These are phyloP conservation scores for Heimioporus sp. DNA, from an alignment of 768 basidiomycete genomes.

Conservation along the genomic window DNA sequence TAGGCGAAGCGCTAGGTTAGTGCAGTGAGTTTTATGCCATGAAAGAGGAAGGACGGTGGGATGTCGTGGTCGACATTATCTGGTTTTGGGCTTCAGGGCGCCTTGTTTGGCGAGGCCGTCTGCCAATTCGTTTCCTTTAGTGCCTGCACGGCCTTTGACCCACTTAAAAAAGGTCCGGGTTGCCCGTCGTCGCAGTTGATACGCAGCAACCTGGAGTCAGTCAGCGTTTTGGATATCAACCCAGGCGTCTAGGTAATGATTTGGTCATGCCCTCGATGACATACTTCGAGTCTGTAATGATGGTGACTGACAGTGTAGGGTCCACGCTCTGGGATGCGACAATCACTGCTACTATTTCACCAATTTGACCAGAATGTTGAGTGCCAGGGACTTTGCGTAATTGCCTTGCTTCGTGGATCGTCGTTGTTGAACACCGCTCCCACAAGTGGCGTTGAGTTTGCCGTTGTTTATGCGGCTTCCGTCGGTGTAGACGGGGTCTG, in stretches of 20 bases:
- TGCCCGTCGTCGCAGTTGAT: constrained; percentile 5
- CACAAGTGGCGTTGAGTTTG: too few relatives aligned
- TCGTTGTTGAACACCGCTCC: too few relatives aligned
- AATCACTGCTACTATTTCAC: too few relatives aligned
- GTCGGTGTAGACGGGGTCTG: too few relatives aligned
- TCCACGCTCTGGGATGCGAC: too few relatives aligned
- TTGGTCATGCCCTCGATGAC: constrained; percentile 10
- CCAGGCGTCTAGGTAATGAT: constrained; percentile 8
- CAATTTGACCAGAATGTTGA: too few relatives aligned
- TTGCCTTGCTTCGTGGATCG: too few relatives aligned
- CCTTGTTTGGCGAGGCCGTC: constrained; percentile 20
- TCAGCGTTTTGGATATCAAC: constrained; percentile 15
- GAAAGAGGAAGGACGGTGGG: neutral
- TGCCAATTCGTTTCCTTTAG: constrained; percentile 21
- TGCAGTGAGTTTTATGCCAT: constrained; percentile 10
- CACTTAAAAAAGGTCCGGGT: constrained; percentile 21
- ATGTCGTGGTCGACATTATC: constrained; percentile 2
- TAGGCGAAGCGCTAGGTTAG: constrained; percentile 20
- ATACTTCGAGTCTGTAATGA: neutral
- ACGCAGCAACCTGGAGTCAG: neutral
- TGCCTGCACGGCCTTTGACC: constrained; percentile 24
- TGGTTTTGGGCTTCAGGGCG: neutral
- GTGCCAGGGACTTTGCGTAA: too few relatives aligned
- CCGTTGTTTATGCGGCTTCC: too few relatives aligned
- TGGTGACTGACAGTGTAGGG: too few relatives aligned